Evolutionary conservation across 805 yeast genomes (phyloP), one percentile per base, ranked within the genome.

Genomic region (Myxozyma udenii): DNA sequence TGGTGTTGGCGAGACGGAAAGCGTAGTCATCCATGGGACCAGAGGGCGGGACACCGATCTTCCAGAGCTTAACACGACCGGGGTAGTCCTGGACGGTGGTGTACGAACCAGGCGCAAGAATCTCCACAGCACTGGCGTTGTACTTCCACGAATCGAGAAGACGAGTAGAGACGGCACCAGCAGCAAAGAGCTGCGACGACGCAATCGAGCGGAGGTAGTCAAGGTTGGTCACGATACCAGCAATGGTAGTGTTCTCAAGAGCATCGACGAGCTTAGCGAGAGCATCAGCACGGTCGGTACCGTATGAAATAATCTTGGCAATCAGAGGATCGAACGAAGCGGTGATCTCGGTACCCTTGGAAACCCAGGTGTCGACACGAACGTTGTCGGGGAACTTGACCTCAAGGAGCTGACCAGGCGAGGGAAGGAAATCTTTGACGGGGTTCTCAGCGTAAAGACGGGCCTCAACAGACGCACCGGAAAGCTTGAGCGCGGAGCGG

Each of bases 1-100:
- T 81, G 66, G 85, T 75, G 74, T 91, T 91, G 19, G 96, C 96
- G 57, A 87, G 68, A 63, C 96, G 78, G 74, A 90, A 90, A 3
- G 97, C 83, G 64, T 83, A 90, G 55, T 83, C 79, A 71, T 91
- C 98, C 98, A 91, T 93, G 53, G 98, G 96, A 41, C 98, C 98
- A 37, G 96, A 87, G 5, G 98, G 98, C 23, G 98, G 98, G 50
- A 91, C 98, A 68, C 98, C 98, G 61, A 85, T 78, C 65, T 85
- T 81, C 95, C 95, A 86, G 54, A 77, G 68, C n/a, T 88, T 84
- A 48, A 75, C 75, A 74, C 98, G 83, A 46, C 95, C 95, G 16
- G 95, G 95, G 69, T 83, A 93, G 70, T 93, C 98, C 73, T 91
- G 98, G 44, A 91, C 91, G 2, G 96, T 87, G 33, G 98, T 91